These are phyloP conservation scores for Krasilnikovozyma curviuscula DNA, from an alignment of 768 basidiomycete genomes.

Conservation along the genomic window DNA sequence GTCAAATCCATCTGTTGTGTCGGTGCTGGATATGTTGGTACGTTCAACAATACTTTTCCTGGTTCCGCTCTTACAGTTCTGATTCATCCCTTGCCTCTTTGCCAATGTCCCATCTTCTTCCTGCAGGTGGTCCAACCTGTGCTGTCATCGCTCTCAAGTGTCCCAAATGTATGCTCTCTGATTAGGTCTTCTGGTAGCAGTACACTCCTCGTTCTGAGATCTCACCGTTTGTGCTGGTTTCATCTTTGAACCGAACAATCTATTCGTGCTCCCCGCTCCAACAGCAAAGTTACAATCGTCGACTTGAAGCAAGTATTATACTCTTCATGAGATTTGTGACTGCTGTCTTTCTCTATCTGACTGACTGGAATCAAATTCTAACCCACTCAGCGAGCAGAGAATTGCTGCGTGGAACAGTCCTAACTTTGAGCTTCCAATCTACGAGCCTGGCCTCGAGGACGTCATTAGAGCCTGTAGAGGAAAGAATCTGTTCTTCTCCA, in stretches of 20 bases:
- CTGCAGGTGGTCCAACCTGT: conserved; percentile 82
- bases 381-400: too few species aligned
- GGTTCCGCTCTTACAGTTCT: not conserved
- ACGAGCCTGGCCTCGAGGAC: conserved; percentile 86
- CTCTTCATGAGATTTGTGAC: too few species aligned
- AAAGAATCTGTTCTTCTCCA: conserved; percentile 91
- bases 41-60: conserved; percentile 6
- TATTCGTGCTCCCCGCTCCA: too few species aligned
- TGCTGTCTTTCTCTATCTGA: too few species aligned
- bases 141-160: conserved; percentile 44
- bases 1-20: too few species aligned
- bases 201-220: too few species aligned
- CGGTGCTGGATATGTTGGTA: conserved; percentile 56
- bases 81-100: not conserved
- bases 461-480: conserved; percentile 76
- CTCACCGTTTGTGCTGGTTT: too few species aligned
- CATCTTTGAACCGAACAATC: too few species aligned
- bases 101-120: not conserved
- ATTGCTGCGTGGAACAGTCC: conserved; percentile 87
- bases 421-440: conserved; percentile 75
- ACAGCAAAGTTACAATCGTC: conserved; percentile 89
- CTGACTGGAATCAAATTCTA: too few species aligned
- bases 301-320: conserved; percentile 85
- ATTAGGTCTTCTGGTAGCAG: too few species aligned
- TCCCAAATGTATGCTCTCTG: conserved; percentile 10